These are phyloP conservation scores for Backusella circina DNA, from an alignment of 192 early-diverging fungal species.

Conservation along the genomic window DNA sequence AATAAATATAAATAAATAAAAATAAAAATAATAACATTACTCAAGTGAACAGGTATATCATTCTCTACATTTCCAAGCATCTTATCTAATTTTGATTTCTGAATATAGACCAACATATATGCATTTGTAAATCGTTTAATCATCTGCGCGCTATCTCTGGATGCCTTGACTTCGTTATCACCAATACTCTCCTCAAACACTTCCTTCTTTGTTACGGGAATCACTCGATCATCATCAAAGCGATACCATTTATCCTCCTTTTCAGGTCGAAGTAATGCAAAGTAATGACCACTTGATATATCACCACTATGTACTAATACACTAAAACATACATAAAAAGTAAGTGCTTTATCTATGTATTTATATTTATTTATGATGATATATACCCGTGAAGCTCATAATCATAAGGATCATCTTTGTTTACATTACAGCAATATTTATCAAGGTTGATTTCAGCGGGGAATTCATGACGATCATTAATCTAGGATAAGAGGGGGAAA, in stretches of 20 bases:
- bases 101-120: slow-evolving; percentile 98
- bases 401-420: slow-evolving; percentile 53
- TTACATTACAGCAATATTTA: slow-evolving; percentile 72
- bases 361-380: neutral
- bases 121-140: slow-evolving; percentile 92
- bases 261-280: slow-evolving; percentile 82
- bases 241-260: slow-evolving; percentile 84
- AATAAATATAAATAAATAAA: neutral
- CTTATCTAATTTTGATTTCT: slow-evolving; percentile 66
- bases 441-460: slow-evolving; percentile 81
- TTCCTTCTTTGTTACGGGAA: slow-evolving; percentile 73
- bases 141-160: slow-evolving; percentile 38
- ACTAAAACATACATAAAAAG: slow-evolving; percentile 32
- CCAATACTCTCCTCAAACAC: slow-evolving; percentile 96
- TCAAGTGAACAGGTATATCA: slow-evolving; percentile 76
- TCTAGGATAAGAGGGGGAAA: slow-evolving; percentile 37
- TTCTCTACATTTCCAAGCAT: slow-evolving; percentile 63
- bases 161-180: slow-evolving; percentile 49
- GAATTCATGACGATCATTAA: slow-evolving; percentile 96
- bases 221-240: slow-evolving; percentile 97
- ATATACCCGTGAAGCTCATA: slow-evolving; percentile 86
- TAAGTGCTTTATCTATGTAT: neutral
- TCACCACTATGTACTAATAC: slow-evolving; percentile 97
- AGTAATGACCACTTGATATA: slow-evolving; percentile 92
- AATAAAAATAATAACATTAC: slow-evolving; percentile 17